Evolutionary conservation across 1,284 basidiomycete genomes (phyloP).

Genomic region (Heterobasidion annosum): DNA sequence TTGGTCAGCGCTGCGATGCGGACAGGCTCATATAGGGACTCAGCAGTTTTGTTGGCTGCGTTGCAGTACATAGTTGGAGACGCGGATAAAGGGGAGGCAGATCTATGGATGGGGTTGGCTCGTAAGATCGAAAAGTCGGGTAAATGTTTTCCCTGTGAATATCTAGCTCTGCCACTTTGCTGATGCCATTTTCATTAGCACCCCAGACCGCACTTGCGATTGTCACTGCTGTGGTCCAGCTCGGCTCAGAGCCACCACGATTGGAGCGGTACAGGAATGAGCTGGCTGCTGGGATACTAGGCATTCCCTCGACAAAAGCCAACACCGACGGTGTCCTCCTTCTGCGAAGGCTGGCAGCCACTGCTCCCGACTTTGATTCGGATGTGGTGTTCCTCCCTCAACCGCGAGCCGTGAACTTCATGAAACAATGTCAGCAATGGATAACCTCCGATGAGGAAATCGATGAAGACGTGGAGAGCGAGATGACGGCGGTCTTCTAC

Average conservation of each 20-base stretch:
- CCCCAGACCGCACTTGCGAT: conserved; percentile 62
- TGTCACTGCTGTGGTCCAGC: conserved; percentile 49
- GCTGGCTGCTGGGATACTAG: conserved; percentile 72
- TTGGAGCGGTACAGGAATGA: conserved; percentile 87
- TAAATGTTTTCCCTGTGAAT: conserved; percentile 21
- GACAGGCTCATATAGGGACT: conserved; percentile 41
- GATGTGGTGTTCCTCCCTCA: conserved; percentile 84
- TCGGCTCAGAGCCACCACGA: conserved; percentile 59
- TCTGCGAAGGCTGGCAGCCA: conserved; percentile 65
- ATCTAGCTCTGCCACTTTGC: not conserved
- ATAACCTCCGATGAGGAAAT: conserved; percentile 67
- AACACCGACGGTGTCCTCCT: conserved; percentile 62
- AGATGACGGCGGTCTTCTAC: conserved; percentile 68
- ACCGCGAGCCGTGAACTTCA: conserved; percentile 81
- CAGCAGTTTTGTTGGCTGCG: conserved; percentile 50
- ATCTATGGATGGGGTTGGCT: conserved; percentile 67
- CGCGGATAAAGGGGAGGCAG: conserved; percentile 56
- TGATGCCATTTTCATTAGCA: conserved; percentile 30
- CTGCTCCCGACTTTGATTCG: conserved; percentile 74
- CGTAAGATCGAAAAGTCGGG: conserved; percentile 54
- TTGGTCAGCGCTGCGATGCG: conserved; percentile 26
- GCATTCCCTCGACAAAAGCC: conserved; percentile 55
- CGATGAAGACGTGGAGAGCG: conserved; percentile 69
- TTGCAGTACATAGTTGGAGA: conserved; percentile 55
- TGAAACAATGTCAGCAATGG: conserved; percentile 85